Conservation (phyloP, 345 rosid species). For the Angophora floribunda region DNA sequence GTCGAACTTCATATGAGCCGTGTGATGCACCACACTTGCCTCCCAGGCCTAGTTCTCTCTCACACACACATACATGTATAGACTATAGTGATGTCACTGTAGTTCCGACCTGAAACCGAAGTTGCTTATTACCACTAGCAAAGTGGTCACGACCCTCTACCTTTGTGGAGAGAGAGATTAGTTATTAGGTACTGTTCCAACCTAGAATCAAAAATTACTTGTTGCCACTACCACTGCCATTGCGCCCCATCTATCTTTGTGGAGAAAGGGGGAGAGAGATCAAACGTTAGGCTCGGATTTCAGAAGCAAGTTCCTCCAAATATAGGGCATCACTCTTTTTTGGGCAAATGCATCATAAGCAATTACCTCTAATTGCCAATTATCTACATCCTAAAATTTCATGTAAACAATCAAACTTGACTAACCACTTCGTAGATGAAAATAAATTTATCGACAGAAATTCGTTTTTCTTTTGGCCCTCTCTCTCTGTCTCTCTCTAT, state of each 20-base stretch:
- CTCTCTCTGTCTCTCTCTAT: not conserved
- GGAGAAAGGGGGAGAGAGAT: not conserved
- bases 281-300: not conserved
- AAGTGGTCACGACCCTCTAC: not conserved
- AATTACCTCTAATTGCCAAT: not conserved
- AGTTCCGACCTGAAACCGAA: not conserved
- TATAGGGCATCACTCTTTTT: not conserved
- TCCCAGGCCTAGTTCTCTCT: no score
- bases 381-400: not conserved
- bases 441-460: not conserved
- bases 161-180: not conserved
- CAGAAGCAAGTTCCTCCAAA: not conserved
- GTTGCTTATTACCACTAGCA: not conserved
- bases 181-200: not conserved
- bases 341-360: not conserved
- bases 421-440: not conserved
- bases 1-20: no score
- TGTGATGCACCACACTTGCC: no score
- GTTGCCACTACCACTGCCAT: not conserved
- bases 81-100: not conserved
- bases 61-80: no score
- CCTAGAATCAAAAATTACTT: not conserved
- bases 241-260: not conserved
- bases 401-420: not conserved
- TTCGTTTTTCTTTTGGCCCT: not conserved